These are phyloP conservation scores for Fusarium tricinctum DNA, from an alignment of 2,329 filamentous ascomycete species.

Conservation along the genomic window DNA sequence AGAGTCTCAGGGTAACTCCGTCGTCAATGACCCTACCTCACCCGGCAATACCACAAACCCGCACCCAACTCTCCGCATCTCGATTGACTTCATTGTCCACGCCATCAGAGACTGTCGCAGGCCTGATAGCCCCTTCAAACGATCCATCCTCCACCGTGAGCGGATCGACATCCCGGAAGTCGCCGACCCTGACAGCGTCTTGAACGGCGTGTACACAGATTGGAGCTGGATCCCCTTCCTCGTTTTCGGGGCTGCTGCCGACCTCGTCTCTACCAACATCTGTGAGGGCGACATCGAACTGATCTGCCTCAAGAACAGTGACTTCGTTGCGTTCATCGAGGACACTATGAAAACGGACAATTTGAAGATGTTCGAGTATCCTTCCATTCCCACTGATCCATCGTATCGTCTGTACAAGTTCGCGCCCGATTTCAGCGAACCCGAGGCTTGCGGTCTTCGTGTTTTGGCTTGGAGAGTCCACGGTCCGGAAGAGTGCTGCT, in stretches of 20 bases:
- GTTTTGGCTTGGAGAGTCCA: constrained; percentile 8
- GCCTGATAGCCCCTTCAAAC: not conserved
- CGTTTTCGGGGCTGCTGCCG: not conserved
- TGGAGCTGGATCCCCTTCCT: constrained; percentile 7
- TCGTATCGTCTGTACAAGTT: not conserved
- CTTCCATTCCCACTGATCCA: not conserved
- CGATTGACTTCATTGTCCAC: not conserved
- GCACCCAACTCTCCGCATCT: constrained; percentile 6
- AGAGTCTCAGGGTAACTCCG: not conserved
- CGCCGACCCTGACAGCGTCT: not conserved
- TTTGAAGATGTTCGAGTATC: not conserved
- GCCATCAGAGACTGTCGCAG: not conserved
- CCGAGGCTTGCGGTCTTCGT: not conserved
- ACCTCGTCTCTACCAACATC: constrained; percentile 1
- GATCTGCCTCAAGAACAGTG: not conserved
- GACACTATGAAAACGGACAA: not conserved
- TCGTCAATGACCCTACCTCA: not conserved
- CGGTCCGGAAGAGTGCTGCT: not conserved
- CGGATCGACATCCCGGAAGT: not conserved
- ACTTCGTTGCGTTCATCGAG: not conserved
- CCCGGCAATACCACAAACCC: not conserved
- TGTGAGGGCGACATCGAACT: constrained; percentile 9
- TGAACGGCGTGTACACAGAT: not conserved
- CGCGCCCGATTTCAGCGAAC: not conserved
- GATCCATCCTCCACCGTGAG: not conserved